A percentile compares a stretch with the other conserved stretches of the same genome.
phyloP scores from a whole-genome alignment of 129 eudicot genomes.

The Cynara cardunculus region DNA sequence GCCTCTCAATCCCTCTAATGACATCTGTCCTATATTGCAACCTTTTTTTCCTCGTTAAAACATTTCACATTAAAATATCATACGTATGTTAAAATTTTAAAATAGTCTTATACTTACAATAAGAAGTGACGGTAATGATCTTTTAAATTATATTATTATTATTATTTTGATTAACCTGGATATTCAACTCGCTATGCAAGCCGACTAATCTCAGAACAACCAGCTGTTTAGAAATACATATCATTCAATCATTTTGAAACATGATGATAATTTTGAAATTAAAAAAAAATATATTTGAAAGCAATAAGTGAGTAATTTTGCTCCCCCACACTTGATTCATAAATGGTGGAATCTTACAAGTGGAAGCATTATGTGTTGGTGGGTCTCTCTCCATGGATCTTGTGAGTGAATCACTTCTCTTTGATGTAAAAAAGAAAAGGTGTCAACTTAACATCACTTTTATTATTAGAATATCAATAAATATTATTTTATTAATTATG shows the following conservation, averaged over 20 bases:
- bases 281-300: background rate
- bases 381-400: conserved; percentile 16
- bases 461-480: background rate
- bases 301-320: background rate
- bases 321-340: conserved; percentile 11
- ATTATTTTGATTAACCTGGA: no score
- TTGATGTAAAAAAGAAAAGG: background rate
- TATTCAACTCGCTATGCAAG: no score
- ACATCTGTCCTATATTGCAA: background rate
- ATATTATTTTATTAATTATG: no score
- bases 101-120: background rate
- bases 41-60: background rate
- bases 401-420: conserved; percentile 5
- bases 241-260: no score
- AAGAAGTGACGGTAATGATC: no score
- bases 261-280: background rate
- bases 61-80: background rate
- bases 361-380: conserved; percentile 22
- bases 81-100: no score
- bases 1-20: conserved; percentile 14
- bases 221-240: no score
- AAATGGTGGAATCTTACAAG: conserved; percentile 20
- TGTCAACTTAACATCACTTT: background rate
- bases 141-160: no score
- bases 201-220: no score